Conservation (phyloP, 768 basidiomycete genomes). For the Pleurotus ostreatus region DNA sequence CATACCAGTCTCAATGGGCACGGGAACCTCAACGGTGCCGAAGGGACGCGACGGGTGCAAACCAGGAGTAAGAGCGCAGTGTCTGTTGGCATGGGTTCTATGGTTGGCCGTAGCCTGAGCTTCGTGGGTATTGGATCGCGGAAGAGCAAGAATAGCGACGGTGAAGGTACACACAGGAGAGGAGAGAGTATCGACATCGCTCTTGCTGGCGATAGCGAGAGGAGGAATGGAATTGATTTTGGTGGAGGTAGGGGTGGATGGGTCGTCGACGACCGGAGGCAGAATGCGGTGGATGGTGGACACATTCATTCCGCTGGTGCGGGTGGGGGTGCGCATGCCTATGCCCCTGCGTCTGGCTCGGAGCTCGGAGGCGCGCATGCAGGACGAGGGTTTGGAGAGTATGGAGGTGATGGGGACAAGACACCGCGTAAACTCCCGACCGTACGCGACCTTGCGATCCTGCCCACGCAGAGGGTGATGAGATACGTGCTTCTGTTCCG, state of each 20-base stretch:
- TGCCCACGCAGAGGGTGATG: slow-evolving; percentile 64
- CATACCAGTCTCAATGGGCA: background rate
- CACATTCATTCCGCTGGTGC: too few relatives aligned
- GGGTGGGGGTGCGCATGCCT: too few relatives aligned
- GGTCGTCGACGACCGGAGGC: too few relatives aligned
- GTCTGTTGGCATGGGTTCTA: background rate
- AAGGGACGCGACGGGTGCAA: background rate
- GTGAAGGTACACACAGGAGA: background rate
- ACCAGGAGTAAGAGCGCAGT: background rate
- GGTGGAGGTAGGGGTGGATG: too few relatives aligned
- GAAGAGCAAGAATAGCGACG: background rate
- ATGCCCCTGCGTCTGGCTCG: too few relatives aligned
- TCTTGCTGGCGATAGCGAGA: too few relatives aligned
- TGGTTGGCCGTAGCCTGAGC: background rate
- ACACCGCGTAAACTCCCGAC: slow-evolving; percentile 12
- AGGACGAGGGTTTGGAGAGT: background rate
- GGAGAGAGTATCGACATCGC: too few relatives aligned
- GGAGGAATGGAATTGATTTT: too few relatives aligned
- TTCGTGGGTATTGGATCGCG: background rate
- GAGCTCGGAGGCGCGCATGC: background rate
- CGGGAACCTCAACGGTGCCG: background rate
- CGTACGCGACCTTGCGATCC: slow-evolving; percentile 62
- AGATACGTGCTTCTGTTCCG: slow-evolving; percentile 61
- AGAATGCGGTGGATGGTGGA: too few relatives aligned
- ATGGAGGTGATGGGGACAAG: background rate